These are phyloP conservation scores for Zopfia rhizophila DNA, from an alignment of 2,329 filamentous ascomycete species.

Conservation along the genomic window DNA sequence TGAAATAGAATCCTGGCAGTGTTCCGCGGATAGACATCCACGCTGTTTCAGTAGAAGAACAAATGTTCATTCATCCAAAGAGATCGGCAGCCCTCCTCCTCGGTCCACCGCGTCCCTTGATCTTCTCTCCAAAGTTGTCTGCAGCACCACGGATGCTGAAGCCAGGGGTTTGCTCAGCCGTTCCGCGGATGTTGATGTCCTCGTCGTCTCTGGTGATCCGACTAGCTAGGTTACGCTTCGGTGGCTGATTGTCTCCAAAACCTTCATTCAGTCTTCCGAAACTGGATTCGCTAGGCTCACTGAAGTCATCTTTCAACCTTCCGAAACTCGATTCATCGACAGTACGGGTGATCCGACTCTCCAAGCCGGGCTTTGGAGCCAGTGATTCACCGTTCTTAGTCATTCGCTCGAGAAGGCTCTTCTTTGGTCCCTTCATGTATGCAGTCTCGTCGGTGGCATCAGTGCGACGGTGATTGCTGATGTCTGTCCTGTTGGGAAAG, in stretches of 20 bases:
- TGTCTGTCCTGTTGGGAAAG: conserved; percentile 49
- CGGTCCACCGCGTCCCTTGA: no score
- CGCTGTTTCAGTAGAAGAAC: no score
- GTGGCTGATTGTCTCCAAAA: conserved; percentile 26
- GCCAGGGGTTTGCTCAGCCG: conserved; percentile 31
- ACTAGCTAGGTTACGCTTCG: conserved; percentile 1
- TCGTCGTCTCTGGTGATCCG: conserved; percentile 19
- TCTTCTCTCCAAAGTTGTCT: no score
- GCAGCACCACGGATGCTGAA: conserved; percentile 48
- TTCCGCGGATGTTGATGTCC: conserved; percentile 47
- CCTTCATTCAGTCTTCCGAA: conserved; percentile 39
- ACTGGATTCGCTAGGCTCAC: conserved; percentile 34
- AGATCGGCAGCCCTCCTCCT: no score
- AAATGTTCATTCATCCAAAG: no score
- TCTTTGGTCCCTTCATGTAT: conserved; percentile 24
- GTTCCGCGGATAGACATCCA: no score
- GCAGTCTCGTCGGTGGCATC: conserved; percentile 54
- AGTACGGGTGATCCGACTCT: conserved; percentile 43
- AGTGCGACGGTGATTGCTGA: conserved; percentile 56
- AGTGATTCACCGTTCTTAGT: conserved; percentile 47
- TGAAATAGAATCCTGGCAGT: no score
- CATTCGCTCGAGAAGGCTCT: conserved; percentile 44
- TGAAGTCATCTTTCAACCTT: conserved; percentile 43
- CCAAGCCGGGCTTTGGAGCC: conserved; percentile 34
- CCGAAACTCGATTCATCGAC: conserved; percentile 33